phyloP scores from a whole-genome alignment of 805 yeast genomes.

The Schwanniomyces occidentalis region DNA sequence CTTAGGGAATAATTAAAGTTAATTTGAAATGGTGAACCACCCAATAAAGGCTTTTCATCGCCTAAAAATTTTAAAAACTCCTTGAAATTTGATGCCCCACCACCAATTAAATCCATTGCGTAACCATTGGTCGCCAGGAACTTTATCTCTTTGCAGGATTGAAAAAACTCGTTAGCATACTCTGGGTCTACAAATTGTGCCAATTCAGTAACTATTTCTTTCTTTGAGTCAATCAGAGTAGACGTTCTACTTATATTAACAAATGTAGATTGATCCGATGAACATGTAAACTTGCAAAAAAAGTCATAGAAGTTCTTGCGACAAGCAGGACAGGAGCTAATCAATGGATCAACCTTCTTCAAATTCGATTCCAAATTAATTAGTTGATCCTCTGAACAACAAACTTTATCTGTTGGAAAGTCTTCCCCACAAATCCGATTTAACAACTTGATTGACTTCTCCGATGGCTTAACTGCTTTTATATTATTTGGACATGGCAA shows the following conservation, averaged over 20 bases:
- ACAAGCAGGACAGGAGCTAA: conserved; percentile 81
- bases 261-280: conserved; percentile 77
- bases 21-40: conserved; percentile 96
- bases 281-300: conserved; percentile 88
- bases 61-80: conserved; percentile 86
- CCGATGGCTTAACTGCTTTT: conserved; percentile 48
- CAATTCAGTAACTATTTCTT: conserved; percentile 68
- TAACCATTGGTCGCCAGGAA: conserved; percentile 93
- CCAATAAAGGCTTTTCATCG: conserved; percentile 88
- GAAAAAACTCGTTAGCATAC: conserved; percentile 66
- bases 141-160: conserved; percentile 86
- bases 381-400: conserved; percentile 73
- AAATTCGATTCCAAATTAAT: conserved; percentile 52
- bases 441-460: conserved; percentile 46
- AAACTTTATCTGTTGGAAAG: conserved; percentile 55
- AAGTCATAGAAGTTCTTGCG: conserved; percentile 77
- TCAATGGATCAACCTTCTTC: conserved; percentile 40
- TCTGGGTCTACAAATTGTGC: conserved; percentile 57
- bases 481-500: conserved; percentile 74
- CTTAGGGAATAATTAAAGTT: conserved; percentile 56
- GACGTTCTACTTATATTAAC: conserved; percentile 62
- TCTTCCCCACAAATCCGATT: conserved; percentile 70
- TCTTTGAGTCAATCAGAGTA: conserved; percentile 48
- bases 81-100: conserved; percentile 81
- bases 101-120: conserved; percentile 96